phyloP scores from a whole-genome alignment of 768 basidiomycete genomes.

The Hygrocybe punicea region DNA sequence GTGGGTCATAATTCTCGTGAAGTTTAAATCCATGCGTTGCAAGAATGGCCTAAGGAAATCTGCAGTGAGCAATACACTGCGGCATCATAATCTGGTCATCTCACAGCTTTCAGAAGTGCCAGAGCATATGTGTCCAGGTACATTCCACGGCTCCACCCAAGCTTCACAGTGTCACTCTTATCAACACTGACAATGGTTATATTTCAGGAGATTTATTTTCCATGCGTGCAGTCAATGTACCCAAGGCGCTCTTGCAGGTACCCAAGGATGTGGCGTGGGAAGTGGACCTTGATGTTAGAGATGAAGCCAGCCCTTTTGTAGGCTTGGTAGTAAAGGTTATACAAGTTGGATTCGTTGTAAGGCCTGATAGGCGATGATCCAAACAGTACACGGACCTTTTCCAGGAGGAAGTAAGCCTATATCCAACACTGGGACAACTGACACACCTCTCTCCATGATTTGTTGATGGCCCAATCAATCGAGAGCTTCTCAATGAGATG shows the following conservation, averaged over 20 bases:
- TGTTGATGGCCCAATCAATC: conserved; percentile 30
- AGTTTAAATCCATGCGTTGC: conserved; percentile 23
- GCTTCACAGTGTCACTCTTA: conserved; percentile 16
- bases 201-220: not conserved
- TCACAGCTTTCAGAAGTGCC: conserved; percentile 22
- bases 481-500: conserved; percentile 12
- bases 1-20: conserved; percentile 24
- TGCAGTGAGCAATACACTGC: conserved; percentile 19
- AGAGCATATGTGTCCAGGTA: conserved; percentile 23
- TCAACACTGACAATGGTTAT: conserved; percentile 18
- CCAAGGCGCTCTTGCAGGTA: conserved; percentile 25
- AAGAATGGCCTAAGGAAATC: conserved; percentile 23
- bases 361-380: not conserved
- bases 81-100: conserved; percentile 20
- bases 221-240: conserved; percentile 7
- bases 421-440: not conserved
- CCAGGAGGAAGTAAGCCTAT: not conserved
- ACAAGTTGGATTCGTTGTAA: conserved; percentile 15
- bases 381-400: not conserved
- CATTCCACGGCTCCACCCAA: conserved; percentile 27
- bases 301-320: too few relatives aligned
- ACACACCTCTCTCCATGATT: conserved; percentile 24
- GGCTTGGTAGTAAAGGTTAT: conserved; percentile 22
- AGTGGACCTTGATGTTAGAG: too few relatives aligned
- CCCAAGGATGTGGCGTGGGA: too few relatives aligned